Percentiles rank a stretch among this genome's conserved stretches.
Conservation (phyloP, 2,329 filamentous ascomycete species). For the Xylariales sp. region DNA sequence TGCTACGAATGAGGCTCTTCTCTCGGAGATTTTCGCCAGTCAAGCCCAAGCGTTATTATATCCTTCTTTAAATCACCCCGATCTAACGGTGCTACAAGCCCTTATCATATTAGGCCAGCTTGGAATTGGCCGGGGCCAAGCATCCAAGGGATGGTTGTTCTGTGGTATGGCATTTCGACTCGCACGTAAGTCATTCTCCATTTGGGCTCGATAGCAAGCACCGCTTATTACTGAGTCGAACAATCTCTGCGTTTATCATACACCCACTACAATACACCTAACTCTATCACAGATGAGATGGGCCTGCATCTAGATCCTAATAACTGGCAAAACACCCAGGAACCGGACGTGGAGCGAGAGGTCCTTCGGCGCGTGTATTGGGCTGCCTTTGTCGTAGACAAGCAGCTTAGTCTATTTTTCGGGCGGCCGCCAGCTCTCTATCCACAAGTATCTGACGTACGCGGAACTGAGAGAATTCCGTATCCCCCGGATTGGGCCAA, state of each 20-base stretch:
- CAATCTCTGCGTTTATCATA: neutral
- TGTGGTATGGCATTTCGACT: constrained; percentile 64
- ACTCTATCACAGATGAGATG: constrained; percentile 56
- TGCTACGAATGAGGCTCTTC: constrained; percentile 55
- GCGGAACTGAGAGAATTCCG: constrained; percentile 60
- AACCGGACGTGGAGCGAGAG: constrained; percentile 58
- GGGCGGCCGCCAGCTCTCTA: constrained; percentile 62
- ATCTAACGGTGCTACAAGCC: constrained; percentile 60
- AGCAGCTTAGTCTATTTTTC: constrained; percentile 64
- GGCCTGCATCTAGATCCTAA: constrained; percentile 63
- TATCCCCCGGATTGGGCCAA: constrained; percentile 62
- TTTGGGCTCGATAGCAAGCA: neutral
- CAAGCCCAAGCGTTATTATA: constrained; percentile 60
- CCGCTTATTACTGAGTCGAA: neutral
- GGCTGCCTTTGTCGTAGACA: constrained; percentile 62
- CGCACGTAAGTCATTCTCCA: constrained; percentile 47
- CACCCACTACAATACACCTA: neutral
- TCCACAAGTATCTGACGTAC: constrained; percentile 61
- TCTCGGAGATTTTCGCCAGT: constrained; percentile 58
- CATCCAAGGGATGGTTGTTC: constrained; percentile 63
- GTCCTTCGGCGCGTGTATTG: constrained; percentile 62
- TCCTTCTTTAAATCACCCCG: constrained; percentile 57
- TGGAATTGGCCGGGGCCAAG: constrained; percentile 60
- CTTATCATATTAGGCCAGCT: constrained; percentile 59
- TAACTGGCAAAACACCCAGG: constrained; percentile 58